Evolutionary conservation across 2,329 filamentous ascomycete species (phyloP).

Genomic region (Colletotrichum kahawae): DNA sequence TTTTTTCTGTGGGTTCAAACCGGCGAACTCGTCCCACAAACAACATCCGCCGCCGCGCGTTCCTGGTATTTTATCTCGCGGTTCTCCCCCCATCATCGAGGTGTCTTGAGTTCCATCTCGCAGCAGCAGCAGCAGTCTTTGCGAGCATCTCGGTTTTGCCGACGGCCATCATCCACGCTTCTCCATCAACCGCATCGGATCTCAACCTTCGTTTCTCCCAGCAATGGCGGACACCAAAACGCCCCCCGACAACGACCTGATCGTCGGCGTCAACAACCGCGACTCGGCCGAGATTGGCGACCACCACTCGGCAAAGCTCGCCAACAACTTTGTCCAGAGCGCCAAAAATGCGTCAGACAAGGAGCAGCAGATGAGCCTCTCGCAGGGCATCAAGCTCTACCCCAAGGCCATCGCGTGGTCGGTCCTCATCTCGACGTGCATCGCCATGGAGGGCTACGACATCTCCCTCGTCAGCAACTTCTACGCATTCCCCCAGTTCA

Average conservation of each 20-base stretch:
- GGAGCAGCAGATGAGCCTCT: conserved; percentile 73
- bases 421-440: conserved; percentile 86
- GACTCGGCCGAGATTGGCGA: conserved; percentile 7
- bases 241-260: background rate
- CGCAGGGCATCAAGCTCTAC: conserved; percentile 81
- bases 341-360: conserved; percentile 60
- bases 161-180: background rate
- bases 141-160: background rate
- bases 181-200: background rate
- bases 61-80: background rate
- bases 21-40: conserved; percentile 8
- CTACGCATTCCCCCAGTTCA: conserved; percentile 65
- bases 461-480: conserved; percentile 83
- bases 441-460: conserved; percentile 92
- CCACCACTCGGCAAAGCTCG: conserved; percentile 25
- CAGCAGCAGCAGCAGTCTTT: background rate
- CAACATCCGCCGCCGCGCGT: background rate
- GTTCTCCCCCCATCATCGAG: background rate
- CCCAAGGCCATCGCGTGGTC: conserved; percentile 88
- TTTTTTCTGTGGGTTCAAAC: conserved; percentile 16
- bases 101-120: background rate
- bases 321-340: conserved; percentile 45
- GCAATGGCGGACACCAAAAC: conserved; percentile 13
- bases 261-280: conserved; percentile 3
- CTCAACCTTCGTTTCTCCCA: background rate